Evolutionary conservation across 2,329 filamentous ascomycete genomes (phyloP).

Genomic region (Beauveria asiatica): DNA sequence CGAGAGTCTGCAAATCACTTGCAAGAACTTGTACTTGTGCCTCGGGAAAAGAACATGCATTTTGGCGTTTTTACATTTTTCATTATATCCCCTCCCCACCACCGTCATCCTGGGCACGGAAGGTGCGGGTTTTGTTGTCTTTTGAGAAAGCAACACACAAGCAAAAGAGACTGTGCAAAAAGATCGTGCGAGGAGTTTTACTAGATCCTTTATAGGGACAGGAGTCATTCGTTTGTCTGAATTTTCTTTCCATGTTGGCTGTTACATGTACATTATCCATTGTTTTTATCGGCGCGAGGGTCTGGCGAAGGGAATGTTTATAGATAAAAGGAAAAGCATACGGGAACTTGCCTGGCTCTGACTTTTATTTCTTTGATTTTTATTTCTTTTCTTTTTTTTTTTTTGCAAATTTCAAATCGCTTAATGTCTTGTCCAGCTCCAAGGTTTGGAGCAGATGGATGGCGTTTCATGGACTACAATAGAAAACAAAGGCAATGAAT

Average conservation of each 20-base stretch:
- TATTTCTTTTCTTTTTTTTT: too few species aligned
- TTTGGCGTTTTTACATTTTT: conserved; percentile 5
- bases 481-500: too few species aligned
- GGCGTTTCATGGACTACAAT: too few species aligned
- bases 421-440: too few species aligned
- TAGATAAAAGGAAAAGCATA: background rate
- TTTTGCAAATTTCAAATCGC: too few species aligned
- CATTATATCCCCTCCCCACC: conserved; percentile 6
- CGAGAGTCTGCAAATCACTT: background rate
- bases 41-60: background rate
- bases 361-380: background rate
- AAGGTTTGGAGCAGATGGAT: too few species aligned
- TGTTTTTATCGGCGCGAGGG: background rate
- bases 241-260: background rate
- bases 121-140: background rate
- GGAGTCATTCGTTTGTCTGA: background rate
- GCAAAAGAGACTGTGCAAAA: background rate
- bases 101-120: background rate
- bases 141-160: background rate
- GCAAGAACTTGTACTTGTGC: background rate
- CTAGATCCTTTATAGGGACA: background rate
- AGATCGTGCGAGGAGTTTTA: background rate
- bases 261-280: background rate
- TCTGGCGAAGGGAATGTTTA: background rate
- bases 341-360: background rate